Evolutionary conservation across 768 basidiomycete genomes (phyloP), one percentile per base, ranked within the genome.

Genomic region (Termitomyces sp.): DNA sequence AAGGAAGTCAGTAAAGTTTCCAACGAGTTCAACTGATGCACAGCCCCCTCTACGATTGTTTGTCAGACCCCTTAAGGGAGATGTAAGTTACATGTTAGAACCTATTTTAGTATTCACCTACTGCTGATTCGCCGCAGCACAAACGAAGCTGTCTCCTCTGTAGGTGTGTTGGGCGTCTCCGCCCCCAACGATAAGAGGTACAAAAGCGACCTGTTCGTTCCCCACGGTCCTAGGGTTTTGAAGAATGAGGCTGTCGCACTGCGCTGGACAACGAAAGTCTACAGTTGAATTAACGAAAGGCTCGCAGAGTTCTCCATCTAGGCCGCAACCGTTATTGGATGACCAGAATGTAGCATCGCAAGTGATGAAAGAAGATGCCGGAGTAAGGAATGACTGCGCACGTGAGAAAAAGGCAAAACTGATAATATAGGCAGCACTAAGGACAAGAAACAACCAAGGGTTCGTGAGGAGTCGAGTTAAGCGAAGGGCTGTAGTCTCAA

Each of bases 131-230:
- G 90, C 92, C 42, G 92, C 85, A 42, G 89, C 83, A 67, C 93
- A 94, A 38, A 94, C 81, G 67, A 94, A 94, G 55, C 79, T 84
- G 67, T 94, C 93, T 1, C 84, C 90, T 64, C 93, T 79, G 64
- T 94, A 94, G 4, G 91, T 93, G 41, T 67, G 66, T 47, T 84
- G 75, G 0, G 59, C 59, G 70, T 92, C 91, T 2, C 91, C 90
- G 17, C 93, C 93, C n/a, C 93, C 92, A 1, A 94, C 87, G 47
- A 94, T 76, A 23, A 94, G 74, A 7, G 91, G 90, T 21, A 81
- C 78, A 61, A 83, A 89, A 46, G 80, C 82, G 37, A 86, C 75
- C 59, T 85, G 75, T 54, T 82, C 70, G 49, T 81, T 69, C 23
- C 93, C 92, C 26, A 95, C 78, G 0, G 88, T 81, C 50, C 89